Evolutionary conservation across 768 basidiomycete genomes (phyloP).

Genomic region (Boletus patriciae): DNA sequence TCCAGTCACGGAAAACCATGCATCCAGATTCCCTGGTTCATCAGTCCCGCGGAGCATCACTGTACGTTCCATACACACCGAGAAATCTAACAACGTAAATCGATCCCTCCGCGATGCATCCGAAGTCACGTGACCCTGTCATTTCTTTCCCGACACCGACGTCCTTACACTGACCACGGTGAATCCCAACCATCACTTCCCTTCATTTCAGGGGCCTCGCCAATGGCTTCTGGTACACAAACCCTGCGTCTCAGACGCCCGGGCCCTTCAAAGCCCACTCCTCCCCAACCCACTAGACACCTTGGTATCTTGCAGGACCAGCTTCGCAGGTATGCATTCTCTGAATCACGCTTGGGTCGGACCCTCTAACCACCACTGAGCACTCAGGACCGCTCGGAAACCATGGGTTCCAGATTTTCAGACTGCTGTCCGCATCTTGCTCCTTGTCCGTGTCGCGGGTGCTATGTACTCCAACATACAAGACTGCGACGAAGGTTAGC

Average conservation of each 20-base stretch:
- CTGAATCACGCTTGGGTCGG: not conserved
- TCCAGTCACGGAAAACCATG: not conserved
- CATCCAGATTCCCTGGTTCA: not conserved
- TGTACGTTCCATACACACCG: not conserved
- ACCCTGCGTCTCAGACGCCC: slow-evolving; percentile 53
- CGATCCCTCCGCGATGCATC: slow-evolving; percentile 3
- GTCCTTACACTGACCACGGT: not conserved
- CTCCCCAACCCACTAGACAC: slow-evolving; percentile 45
- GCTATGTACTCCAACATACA: slow-evolving; percentile 96
- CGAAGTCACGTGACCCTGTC: slow-evolving; percentile 14
- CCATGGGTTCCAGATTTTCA: slow-evolving; percentile 89
- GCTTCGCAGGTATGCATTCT: slow-evolving; percentile 58
- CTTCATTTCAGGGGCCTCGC: not conserved
- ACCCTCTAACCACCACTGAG: slow-evolving; percentile 35
- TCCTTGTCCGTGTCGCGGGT: slow-evolving; percentile 74
- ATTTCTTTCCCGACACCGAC: not conserved
- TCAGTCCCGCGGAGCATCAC: not conserved
- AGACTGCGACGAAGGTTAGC: slow-evolving; percentile 94
- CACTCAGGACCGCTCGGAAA: slow-evolving; percentile 57
- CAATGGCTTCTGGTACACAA: slow-evolving; percentile 49
- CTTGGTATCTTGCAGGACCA: slow-evolving; percentile 78
- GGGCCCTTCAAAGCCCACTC: slow-evolving; percentile 22
- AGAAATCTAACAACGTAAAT: not conserved
- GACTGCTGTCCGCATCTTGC: slow-evolving; percentile 77
- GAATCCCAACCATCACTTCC: not conserved